These are phyloP conservation scores for Mortierella alpina DNA, from an alignment of 192 early-diverging fungal genomes.

Conservation along the genomic window DNA sequence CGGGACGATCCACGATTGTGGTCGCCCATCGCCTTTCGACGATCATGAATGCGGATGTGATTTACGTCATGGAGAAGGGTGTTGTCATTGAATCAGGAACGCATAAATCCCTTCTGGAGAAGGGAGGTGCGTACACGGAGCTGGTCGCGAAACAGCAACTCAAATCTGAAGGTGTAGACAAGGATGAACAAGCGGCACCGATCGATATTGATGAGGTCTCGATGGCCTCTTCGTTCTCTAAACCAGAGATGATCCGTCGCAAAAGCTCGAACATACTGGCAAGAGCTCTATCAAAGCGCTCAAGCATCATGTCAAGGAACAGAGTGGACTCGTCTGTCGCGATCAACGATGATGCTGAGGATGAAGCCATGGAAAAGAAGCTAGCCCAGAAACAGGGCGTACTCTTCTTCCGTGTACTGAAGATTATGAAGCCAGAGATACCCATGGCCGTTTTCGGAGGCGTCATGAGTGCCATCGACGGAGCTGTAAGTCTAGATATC, in stretches of 20 bases:
- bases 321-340: slow-evolving; percentile 10
- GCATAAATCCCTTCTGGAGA: slow-evolving; percentile 64
- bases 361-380: slow-evolving; percentile 34
- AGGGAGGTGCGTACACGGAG: slow-evolving; percentile 57
- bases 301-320: slow-evolving; percentile 9
- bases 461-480: slow-evolving; percentile 70
- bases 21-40: slow-evolving; percentile 80
- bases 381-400: slow-evolving; percentile 46
- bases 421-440: slow-evolving; percentile 65
- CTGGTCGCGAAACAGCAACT: slow-evolving; percentile 73
- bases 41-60: slow-evolving; percentile 74
- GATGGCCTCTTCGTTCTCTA: neutral
- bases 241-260: neutral
- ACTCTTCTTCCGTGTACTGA: slow-evolving; percentile 58
- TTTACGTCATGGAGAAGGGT: slow-evolving; percentile 71
- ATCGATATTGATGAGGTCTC: slow-evolving; percentile 4
- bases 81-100: slow-evolving; percentile 63
- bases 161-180: slow-evolving; percentile 51
- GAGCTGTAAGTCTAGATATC: slow-evolving; percentile 52
- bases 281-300: slow-evolving; percentile 3
- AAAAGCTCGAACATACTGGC: neutral
- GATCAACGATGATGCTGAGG: slow-evolving; percentile 5
- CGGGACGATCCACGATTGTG: slow-evolving; percentile 74
- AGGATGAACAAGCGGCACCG: neutral
- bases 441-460: slow-evolving; percentile 61